phyloP scores from a whole-genome alignment of 176 grass and related monocot species.

The Avena sativa region DNA sequence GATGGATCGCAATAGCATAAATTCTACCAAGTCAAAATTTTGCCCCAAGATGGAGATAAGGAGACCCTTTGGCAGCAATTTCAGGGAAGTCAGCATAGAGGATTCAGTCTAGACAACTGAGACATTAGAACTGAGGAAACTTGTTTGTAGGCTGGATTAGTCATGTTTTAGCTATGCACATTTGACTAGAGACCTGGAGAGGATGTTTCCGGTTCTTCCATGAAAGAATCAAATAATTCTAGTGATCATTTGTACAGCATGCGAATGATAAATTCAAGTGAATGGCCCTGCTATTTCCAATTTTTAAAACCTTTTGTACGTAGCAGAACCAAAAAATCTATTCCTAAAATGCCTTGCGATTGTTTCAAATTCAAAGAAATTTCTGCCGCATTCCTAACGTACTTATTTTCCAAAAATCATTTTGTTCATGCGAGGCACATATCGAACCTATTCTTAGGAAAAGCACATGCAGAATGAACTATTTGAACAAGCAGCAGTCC shows the following conservation, averaged over 20 bases:
- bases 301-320: background rate
- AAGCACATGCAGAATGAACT: background rate
- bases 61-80: background rate
- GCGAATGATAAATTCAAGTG: conserved; percentile 18
- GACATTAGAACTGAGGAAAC: background rate
- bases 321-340: background rate
- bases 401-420: background rate
- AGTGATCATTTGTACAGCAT: conserved; percentile 53
- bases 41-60: conserved; percentile 19
- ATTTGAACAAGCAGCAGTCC: conserved; percentile 2
- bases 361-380: background rate
- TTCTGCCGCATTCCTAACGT: background rate
- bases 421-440: background rate
- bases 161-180: conserved; percentile 40
- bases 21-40: background rate
- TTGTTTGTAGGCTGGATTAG: conserved; percentile 29
- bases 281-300: conserved; percentile 28
- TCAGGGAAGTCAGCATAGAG: background rate
- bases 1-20: background rate
- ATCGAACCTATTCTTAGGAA: background rate
- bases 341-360: background rate
- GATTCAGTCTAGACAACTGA: background rate
- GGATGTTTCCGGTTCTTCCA: conserved; percentile 27
- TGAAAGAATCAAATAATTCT: conserved; percentile 42
- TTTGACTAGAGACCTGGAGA: conserved; percentile 25